A percentile compares a stretch with the other conserved stretches of the same genome.
Conservation (phyloP, 2,329 filamentous ascomycete genomes). For the Aspergillus fischeri region DNA sequence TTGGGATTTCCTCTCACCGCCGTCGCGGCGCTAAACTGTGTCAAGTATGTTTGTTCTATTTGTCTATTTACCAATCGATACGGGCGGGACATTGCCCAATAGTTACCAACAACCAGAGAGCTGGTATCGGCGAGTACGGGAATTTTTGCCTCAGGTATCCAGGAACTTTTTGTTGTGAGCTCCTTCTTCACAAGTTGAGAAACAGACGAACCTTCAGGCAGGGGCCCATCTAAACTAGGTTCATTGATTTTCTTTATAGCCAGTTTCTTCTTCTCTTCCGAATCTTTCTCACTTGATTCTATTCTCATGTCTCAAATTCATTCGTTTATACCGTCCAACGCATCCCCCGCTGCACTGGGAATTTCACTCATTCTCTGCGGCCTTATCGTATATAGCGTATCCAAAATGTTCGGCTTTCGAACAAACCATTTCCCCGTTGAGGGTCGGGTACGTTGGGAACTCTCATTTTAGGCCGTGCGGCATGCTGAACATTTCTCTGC, state of each 20-base stretch:
- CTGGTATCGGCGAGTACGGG: background rate
- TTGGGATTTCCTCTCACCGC: constrained; percentile 33
- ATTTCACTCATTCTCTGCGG: constrained; percentile 30
- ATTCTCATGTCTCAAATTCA: constrained; percentile 11
- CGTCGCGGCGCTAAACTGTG: constrained; percentile 15
- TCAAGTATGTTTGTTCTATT: constrained; percentile 18
- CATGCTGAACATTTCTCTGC: constrained; percentile 1
- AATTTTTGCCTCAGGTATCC: background rate
- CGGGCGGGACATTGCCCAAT: no score
- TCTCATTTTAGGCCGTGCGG: background rate
- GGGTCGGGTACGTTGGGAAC: constrained; percentile 61
- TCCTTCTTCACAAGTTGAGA: background rate
- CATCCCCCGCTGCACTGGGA: constrained; percentile 23
- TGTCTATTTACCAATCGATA: background rate
- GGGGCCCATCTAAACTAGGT: background rate
- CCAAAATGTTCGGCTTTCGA: constrained; percentile 44
- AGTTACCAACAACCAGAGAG: background rate
- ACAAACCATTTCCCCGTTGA: constrained; percentile 75
- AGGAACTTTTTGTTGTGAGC: background rate
- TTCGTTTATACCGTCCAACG: constrained; percentile 14
- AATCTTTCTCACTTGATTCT: constrained; percentile 18
- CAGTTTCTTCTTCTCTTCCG: constrained; percentile 5
- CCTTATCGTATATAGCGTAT: constrained; percentile 29
- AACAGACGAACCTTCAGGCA: background rate
- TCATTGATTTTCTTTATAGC: constrained; percentile 9